Evolutionary conservation across 129 eudicot genomes (phyloP), one percentile per base, ranked within the genome.

Genomic region (Tanacetum coccineum): DNA sequence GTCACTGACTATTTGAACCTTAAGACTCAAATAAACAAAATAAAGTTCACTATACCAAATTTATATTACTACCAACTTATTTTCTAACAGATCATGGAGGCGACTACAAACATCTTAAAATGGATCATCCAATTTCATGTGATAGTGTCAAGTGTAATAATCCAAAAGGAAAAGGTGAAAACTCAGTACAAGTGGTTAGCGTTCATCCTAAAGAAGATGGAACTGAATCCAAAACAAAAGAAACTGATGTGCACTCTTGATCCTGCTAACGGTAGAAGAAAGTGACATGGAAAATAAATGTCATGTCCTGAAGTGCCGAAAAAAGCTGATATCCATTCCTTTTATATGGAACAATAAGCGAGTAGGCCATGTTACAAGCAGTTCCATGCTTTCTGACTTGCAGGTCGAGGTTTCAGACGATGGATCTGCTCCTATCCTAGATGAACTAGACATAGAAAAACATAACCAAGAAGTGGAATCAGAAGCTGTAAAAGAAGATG

Each of bases 361-460:
- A 20, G 39, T 14, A 21, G 49, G 70, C 66, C 93, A 81, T 62
- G 71, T 70, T 22, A 77, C 84, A 39, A 69, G 74, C 66, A 52
- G 32, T 62, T 93, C 98, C 14, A 74, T 86, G 25, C 95, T 95
- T 71, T 93, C 98, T 13, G 96, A 93, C 68, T 8, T 93, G 89
- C 96, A 81, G 60, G 98, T 93, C 18, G 96, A 93, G 89, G 72
- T 88, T 52, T 88, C 96, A 1, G 95, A 93, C 20, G 66, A 80
- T 13, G 83, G 82, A 47, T 81, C 89, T 8, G 86, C 51, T 15
- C 53, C 95, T 17, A 85, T 47, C 8, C 30, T 63, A 9, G 73
- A 75, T 22, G 79, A 75, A 2, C 32, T 75, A 51, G 82, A 77
- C 42, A 3, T 74, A 18, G 88, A 80, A n/a, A 76, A 68, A 55